Percentiles rank a stretch among this genome's conserved stretches.
Conservation (phyloP, 768 basidiomycete species). For the Boletus coccyginus region DNA sequence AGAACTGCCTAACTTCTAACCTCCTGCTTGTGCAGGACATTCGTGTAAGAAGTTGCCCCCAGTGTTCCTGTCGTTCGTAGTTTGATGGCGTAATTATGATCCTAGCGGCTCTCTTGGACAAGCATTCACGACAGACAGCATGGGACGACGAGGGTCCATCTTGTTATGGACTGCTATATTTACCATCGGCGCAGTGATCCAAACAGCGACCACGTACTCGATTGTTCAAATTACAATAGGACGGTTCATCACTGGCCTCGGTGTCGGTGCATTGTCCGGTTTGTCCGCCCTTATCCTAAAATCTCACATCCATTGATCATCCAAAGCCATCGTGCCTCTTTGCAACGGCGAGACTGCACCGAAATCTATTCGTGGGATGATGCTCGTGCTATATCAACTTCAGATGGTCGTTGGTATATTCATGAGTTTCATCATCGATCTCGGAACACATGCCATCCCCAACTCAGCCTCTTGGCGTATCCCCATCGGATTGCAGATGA, state of each 20-base stretch:
- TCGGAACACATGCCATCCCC: slow-evolving; percentile 10
- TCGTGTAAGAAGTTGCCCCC: slow-evolving; percentile 2
- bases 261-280: slow-evolving; percentile 15
- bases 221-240: slow-evolving; percentile 11
- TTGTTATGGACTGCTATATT: slow-evolving; percentile 12
- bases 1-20: background rate
- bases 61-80: too few relatives aligned
- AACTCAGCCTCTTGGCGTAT: slow-evolving; percentile 16
- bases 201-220: slow-evolving; percentile 13
- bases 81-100: background rate
- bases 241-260: slow-evolving; percentile 14
- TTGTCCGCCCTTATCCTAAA: background rate
- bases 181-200: slow-evolving; percentile 12
- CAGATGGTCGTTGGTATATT: slow-evolving; percentile 73
- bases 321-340: slow-evolving; percentile 52
- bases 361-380: slow-evolving; percentile 65
- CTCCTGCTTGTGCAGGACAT: slow-evolving; percentile 3
- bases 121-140: too few relatives aligned
- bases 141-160: too few relatives aligned
- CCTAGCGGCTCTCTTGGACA: too few relatives aligned
- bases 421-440: slow-evolving; percentile 65
- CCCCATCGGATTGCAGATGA: slow-evolving; percentile 11
- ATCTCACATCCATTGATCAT: background rate
- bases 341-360: slow-evolving; percentile 81
- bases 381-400: slow-evolving; percentile 73